These are phyloP conservation scores for Paraleonurus japonicus DNA, from an alignment of 257 asterid species.

Conservation along the genomic window DNA sequence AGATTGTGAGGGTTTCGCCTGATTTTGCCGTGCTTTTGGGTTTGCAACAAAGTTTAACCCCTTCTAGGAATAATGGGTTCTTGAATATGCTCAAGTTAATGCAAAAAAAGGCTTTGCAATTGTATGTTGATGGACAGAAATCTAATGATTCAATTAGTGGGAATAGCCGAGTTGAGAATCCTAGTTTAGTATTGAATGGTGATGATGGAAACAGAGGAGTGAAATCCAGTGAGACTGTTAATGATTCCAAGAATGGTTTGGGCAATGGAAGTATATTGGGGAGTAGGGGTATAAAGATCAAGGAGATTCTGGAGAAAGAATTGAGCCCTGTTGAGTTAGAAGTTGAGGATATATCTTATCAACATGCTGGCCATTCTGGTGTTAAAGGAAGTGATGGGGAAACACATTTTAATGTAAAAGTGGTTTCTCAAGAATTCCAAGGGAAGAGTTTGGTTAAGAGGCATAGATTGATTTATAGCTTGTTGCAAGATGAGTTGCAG, in stretches of 20 bases:
- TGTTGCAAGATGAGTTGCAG: constrained; percentile 82
- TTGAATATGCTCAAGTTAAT: constrained; percentile 81
- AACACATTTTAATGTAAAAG: constrained; percentile 69
- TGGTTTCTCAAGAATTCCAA: constrained; percentile 67
- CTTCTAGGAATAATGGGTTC: constrained; percentile 82
- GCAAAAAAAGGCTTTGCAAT: constrained; percentile 74
- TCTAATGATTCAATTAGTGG: constrained; percentile 21
- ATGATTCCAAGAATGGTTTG: constrained; percentile 7
- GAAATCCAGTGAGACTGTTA: constrained; percentile 24
- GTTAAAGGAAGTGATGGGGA: constrained; percentile 68
- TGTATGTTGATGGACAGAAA: constrained; percentile 56
- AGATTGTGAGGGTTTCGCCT: constrained; percentile 69
- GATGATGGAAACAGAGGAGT: constrained; percentile 28
- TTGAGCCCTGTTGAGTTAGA: constrained; percentile 50
- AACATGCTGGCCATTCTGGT: constrained; percentile 87
- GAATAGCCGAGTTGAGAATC: constrained; percentile 25
- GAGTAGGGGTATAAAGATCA: constrained; percentile 61
- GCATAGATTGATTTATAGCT: constrained; percentile 69
- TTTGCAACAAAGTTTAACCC: constrained; percentile 70
- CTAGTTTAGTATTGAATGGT: constrained; percentile 25
- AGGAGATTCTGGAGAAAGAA: constrained; percentile 52
- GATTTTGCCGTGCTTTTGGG: constrained; percentile 77
- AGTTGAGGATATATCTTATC: constrained; percentile 79
- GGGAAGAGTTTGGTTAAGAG: constrained; percentile 95
- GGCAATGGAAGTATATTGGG: constrained; percentile 42